Evolutionary conservation across 306 rosid genomes (phyloP).

Genomic region (Ziziphus jujuba): DNA sequence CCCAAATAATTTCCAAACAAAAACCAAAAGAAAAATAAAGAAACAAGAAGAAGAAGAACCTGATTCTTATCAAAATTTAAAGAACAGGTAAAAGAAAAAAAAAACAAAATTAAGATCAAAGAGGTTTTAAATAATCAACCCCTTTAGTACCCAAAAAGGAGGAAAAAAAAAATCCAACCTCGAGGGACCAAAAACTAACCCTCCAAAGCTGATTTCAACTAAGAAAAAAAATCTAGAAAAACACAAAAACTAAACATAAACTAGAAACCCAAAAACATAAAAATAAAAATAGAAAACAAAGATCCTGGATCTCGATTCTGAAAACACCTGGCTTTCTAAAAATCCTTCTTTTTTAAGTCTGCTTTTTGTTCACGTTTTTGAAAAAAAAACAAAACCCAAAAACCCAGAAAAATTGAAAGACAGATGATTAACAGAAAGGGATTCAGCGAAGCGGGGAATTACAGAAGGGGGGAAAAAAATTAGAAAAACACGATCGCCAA

Average conservation of each 20-base stretch:
- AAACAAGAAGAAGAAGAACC: slow-evolving; percentile 28
- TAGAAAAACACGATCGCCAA: slow-evolving; percentile 3
- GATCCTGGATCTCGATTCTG: slow-evolving; percentile 97
- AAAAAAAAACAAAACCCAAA: slow-evolving; percentile 95
- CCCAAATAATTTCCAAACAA: background rate
- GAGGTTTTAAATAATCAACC: slow-evolving; percentile 86
- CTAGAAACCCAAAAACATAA: background rate
- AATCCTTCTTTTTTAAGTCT: slow-evolving; percentile 67
- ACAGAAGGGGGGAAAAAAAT: slow-evolving; percentile 44
- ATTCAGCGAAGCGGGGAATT: slow-evolving; percentile 92
- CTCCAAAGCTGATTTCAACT: slow-evolving; percentile 43
- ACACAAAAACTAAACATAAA: too few species aligned
- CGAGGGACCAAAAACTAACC: slow-evolving; percentile 81
- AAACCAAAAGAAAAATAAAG: background rate
- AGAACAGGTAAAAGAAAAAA: slow-evolving; percentile 47
- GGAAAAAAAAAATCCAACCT: slow-evolving; percentile 26
- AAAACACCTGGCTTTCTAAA: slow-evolving; percentile 91
- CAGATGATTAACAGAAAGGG: slow-evolving; percentile 99
- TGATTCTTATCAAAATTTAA: slow-evolving; percentile 60
- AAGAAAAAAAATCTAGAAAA: background rate
- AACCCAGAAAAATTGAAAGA: slow-evolving; percentile 73
- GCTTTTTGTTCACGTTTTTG: slow-evolving; percentile 34
- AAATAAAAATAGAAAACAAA: slow-evolving; percentile 9
- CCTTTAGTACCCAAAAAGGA: slow-evolving; percentile 30
- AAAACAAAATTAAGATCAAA: slow-evolving; percentile 21